Percentiles rank a stretch among this genome's conserved stretches.
phyloP scores from a whole-genome alignment of 495 filamentous ascomycete species.

The Lasiosphaeria hispida region DNA sequence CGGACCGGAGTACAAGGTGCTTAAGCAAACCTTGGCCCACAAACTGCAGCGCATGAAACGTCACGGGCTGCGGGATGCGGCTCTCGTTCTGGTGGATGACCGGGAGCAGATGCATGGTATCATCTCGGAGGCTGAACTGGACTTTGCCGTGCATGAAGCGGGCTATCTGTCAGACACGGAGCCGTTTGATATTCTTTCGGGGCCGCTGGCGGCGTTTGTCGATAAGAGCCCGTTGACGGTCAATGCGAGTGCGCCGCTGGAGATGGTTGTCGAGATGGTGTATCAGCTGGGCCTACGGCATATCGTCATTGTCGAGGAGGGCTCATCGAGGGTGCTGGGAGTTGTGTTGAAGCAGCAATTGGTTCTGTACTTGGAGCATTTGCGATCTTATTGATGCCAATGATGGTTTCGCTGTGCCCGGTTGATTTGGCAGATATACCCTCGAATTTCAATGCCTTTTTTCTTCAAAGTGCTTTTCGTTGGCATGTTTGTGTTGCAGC shows the following conservation, averaged over 20 bases:
- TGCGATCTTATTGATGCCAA: not conserved
- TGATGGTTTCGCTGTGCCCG: not conserved
- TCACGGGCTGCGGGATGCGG: conserved; percentile 54
- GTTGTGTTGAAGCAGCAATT: conserved; percentile 43
- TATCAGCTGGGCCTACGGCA: conserved; percentile 53
- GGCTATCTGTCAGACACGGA: conserved; percentile 12
- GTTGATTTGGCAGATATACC: not conserved
- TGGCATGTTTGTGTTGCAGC: too few relatives aligned
- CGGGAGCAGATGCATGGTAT: conserved; percentile 52
- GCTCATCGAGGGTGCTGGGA: conserved; percentile 36
- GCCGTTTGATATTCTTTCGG: conserved; percentile 46
- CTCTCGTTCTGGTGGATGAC: conserved; percentile 53
- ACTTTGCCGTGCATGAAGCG: conserved; percentile 43
- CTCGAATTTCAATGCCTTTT: not conserved
- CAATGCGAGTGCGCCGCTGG: conserved; percentile 52
- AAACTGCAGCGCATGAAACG: conserved; percentile 49
- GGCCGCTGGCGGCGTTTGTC: conserved; percentile 45
- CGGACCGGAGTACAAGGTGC: conserved; percentile 43
- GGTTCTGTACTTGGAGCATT: conserved; percentile 34
- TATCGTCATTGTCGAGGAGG: conserved; percentile 51
- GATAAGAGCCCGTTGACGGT: conserved; percentile 54
- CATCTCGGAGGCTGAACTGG: conserved; percentile 54
- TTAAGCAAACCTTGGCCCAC: conserved; percentile 36
- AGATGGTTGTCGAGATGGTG: conserved; percentile 60
- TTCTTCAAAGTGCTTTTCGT: too few relatives aligned